phyloP scores from a whole-genome alignment of 2,329 filamentous ascomycete species.

The Elsinoe perseae region DNA sequence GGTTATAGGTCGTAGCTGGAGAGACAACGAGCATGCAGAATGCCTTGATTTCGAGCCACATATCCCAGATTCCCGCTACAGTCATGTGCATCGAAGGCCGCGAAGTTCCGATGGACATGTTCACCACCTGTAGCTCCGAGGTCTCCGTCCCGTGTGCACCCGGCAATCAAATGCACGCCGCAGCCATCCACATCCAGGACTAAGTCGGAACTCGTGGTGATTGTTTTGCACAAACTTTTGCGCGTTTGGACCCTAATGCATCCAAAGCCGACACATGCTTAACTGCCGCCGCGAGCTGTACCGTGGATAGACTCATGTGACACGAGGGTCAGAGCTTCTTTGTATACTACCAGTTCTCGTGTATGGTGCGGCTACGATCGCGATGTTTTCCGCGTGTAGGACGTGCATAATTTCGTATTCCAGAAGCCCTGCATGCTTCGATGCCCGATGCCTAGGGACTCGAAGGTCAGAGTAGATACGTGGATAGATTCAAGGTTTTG shows the following conservation, averaged over 20 bases:
- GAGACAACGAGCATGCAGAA: neutral
- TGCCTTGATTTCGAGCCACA: too few relatives aligned
- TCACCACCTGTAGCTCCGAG: neutral
- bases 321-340: neutral
- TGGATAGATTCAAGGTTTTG: neutral
- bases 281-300: neutral
- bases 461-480: neutral
- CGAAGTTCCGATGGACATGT: neutral
- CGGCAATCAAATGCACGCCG: neutral
- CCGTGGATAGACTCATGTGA: neutral
- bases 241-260: neutral
- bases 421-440: too few relatives aligned
- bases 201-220: neutral
- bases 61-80: too few relatives aligned
- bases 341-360: neutral
- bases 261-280: neutral
- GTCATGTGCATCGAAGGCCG: neutral
- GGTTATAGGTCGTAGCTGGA: too few relatives aligned
- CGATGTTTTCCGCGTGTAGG: neutral
- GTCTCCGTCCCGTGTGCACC: neutral
- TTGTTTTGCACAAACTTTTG: neutral
- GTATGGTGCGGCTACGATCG: neutral
- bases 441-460: too few relatives aligned
- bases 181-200: neutral
- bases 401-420: neutral